Percentiles rank a stretch among this genome's conserved stretches.
Evolutionary conservation across 2,329 filamentous ascomycete species (phyloP).

Genomic region (Raffaelea ambrosiae): DNA sequence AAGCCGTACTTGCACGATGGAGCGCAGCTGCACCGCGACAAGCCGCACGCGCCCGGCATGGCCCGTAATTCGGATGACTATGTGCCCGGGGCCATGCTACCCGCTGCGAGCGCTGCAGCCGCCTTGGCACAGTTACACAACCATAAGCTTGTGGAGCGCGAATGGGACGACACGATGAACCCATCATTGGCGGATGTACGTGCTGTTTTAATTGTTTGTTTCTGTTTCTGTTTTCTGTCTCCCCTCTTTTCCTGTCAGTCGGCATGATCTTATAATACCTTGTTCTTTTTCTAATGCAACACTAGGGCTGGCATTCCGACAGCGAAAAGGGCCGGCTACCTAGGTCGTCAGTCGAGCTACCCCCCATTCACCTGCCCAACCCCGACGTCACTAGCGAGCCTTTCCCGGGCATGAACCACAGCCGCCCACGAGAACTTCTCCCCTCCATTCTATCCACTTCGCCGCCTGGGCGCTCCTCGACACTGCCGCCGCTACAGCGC

Average conservation of each 20-base stretch:
- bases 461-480: slow-evolving; percentile 79
- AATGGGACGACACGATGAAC: slow-evolving; percentile 67
- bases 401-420: slow-evolving; percentile 51
- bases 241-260: slow-evolving; percentile 6
- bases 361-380: slow-evolving; percentile 52
- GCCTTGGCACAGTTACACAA: slow-evolving; percentile 76
- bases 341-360: slow-evolving; percentile 63
- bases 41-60: slow-evolving; percentile 57
- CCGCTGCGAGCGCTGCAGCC: slow-evolving; percentile 70
- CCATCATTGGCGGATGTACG: slow-evolving; percentile 5
- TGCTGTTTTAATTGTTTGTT: too few species aligned
- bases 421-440: slow-evolving; percentile 63
- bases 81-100: slow-evolving; percentile 52
- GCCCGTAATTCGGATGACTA: slow-evolving; percentile 63
- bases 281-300: slow-evolving; percentile 14
- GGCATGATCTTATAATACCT: too few species aligned
- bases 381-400: slow-evolving; percentile 65
- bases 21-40: slow-evolving; percentile 39
- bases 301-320: slow-evolving; percentile 64
- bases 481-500: slow-evolving; percentile 73
- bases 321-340: slow-evolving; percentile 55
- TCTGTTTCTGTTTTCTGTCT: slow-evolving; percentile 4
- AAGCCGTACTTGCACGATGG: slow-evolving; percentile 50
- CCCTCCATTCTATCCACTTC: slow-evolving; percentile 77
- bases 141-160: slow-evolving; percentile 60